Evolutionary conservation across 2,329 filamentous ascomycete genomes (phyloP), one percentile per base, ranked within the genome.

Genomic region (Ophiocordyceps camponoti-leonardi): DNA sequence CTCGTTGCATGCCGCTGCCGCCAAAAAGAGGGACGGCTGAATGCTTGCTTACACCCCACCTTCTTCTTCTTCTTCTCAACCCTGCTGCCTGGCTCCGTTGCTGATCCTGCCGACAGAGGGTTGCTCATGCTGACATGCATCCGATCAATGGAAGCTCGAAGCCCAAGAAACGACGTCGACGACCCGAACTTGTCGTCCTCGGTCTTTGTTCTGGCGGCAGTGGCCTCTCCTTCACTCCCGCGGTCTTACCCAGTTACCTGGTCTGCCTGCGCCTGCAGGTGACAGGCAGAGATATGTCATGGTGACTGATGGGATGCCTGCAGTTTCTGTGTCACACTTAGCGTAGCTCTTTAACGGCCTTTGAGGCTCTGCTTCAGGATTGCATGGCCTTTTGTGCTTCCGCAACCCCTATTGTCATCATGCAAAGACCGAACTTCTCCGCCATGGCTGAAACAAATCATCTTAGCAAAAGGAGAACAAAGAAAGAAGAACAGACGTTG

Each of bases 211-310:
- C 23, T 26, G 23, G 23, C 23, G 23, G 23, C 23, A 26, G 23
- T 26, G 4, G 23, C 23, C 8, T 26, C 23, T 26, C 23, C 8
- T 26, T 8, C 23, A 26, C 23, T 26, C 5, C 23, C 5, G 23
- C 23, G 23, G 23, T 26, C 23, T 8, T 5, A 26, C 23, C 23
- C 23, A 26, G 23, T 26, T 26, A 26, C 23, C 23, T 26, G 31
- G 16, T 28, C 44, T 44, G 20, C 20, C 19, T 35, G 19, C 28
- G 33, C 39, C 42, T 39, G 46, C 44, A 42, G 46, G 45, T 20
- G 26, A 11, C n/a, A 18, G 22, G 31, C 28, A 23, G 22, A 23
- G 45, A 26, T 43, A 49, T 49, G 45, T 49, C 48, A 47, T 49
- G 41, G 43, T 40, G 42, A 20, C 45, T 46, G 46, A 44, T 47